Conservation (phyloP, 2,329 filamentous ascomycete species). For the Exophiala sideris region DNA sequence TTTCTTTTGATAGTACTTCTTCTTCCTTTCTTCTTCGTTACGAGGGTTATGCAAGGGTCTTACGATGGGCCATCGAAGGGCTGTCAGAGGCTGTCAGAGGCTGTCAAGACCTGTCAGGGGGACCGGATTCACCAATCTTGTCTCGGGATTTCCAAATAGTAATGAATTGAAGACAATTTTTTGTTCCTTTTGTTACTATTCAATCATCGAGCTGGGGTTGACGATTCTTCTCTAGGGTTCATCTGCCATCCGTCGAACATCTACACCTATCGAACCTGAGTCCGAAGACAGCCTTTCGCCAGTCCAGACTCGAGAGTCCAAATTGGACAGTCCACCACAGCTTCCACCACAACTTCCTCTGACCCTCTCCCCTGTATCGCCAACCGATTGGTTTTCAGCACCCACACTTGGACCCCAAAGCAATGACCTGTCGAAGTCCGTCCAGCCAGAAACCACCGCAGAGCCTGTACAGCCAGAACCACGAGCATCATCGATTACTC, state of each 20-base stretch:
- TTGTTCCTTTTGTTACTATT: neutral
- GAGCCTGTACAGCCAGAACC: too few relatives aligned
- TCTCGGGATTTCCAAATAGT: slow-evolving; percentile 20
- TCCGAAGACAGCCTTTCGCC: slow-evolving; percentile 9
- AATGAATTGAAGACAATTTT: slow-evolving; percentile 19
- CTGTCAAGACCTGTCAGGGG: neutral
- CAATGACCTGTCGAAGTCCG: neutral
- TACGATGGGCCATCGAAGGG: slow-evolving; percentile 5
- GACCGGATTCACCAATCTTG: neutral
- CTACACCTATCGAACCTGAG: slow-evolving; percentile 12
- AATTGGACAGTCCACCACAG: slow-evolving; percentile 19
- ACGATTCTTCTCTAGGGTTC: slow-evolving; percentile 24
- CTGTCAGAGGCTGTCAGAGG: neutral
- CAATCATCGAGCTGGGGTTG: slow-evolving; percentile 16
- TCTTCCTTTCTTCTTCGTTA: slow-evolving; percentile 18
- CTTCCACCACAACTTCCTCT: slow-evolving; percentile 23
- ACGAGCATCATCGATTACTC: slow-evolving; percentile 1
- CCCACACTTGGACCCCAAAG: slow-evolving; percentile 7
- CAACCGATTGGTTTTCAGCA: slow-evolving; percentile 22
- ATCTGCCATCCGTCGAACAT: slow-evolving; percentile 15
- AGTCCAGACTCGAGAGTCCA: slow-evolving; percentile 16
- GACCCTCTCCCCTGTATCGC: slow-evolving; percentile 16
- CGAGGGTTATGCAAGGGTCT: slow-evolving; percentile 8
- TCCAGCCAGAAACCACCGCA: neutral
- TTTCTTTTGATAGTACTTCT: slow-evolving; percentile 18